phyloP scores from a whole-genome alignment of 495 filamentous ascomycete genomes.

The Staphylotrichum longicolle region DNA sequence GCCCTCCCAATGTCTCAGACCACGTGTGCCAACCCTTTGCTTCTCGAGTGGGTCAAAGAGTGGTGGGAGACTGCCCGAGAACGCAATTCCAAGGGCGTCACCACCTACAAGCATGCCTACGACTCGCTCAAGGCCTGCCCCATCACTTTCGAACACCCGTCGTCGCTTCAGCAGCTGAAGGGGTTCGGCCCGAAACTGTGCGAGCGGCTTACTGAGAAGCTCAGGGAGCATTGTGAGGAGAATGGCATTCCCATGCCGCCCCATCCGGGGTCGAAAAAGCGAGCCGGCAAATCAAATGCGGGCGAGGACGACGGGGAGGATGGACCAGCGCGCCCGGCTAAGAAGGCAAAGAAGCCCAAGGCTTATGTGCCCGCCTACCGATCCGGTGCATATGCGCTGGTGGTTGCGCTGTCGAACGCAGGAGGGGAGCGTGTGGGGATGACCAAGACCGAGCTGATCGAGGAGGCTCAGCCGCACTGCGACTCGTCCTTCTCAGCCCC shows the following conservation, averaged over 20 bases:
- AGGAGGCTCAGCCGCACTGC: conserved; percentile 67
- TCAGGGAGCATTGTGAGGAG: conserved; percentile 63
- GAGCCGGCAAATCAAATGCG: conserved; percentile 23
- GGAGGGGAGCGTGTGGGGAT: conserved; percentile 63
- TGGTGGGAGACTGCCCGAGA: conserved; percentile 74
- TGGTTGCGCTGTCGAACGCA: conserved; percentile 63
- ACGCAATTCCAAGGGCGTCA: conserved; percentile 66
- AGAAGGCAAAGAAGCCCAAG: conserved; percentile 63
- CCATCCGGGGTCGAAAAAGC: conserved; percentile 40
- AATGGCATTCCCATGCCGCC: conserved; percentile 72
- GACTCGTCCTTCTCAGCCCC: conserved; percentile 73
- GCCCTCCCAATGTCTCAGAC: conserved; percentile 31
- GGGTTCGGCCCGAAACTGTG: conserved; percentile 72
- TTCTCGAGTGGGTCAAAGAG: conserved; percentile 74
- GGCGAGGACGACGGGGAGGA: conserved; percentile 32
- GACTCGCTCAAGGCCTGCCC: conserved; percentile 79
- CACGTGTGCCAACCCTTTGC: conserved; percentile 67
- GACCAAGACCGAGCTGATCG: conserved; percentile 67
- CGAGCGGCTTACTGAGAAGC: conserved; percentile 64
- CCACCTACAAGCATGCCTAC: conserved; percentile 76
- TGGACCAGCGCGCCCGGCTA: conserved; percentile 51
- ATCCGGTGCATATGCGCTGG: conserved; percentile 71
- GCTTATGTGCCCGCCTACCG: conserved; percentile 70
- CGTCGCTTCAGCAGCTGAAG: conserved; percentile 67
- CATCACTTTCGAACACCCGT: conserved; percentile 69